Percentiles rank a stretch among this genome's conserved stretches.
These are phyloP conservation scores for Chaetothyriales sp. DNA, from an alignment of 2,329 filamentous ascomycete genomes.

Conservation along the genomic window DNA sequence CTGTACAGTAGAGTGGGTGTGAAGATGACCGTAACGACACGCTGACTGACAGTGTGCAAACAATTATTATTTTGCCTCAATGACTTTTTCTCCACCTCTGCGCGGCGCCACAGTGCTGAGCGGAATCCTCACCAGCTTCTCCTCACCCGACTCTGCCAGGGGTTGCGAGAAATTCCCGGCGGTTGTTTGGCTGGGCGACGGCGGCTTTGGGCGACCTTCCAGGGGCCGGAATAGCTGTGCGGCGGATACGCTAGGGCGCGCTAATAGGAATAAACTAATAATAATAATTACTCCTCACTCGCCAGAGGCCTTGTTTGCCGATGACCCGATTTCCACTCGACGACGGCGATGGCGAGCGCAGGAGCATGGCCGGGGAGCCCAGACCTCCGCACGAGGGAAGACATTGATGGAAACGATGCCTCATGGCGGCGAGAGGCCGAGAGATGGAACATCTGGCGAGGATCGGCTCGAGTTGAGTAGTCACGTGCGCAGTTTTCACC, in stretches of 20 bases:
- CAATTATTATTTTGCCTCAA: not conserved
- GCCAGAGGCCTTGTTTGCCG: not conserved
- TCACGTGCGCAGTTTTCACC: too few relatives aligned
- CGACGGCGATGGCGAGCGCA: too few relatives aligned
- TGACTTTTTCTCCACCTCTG: not conserved
- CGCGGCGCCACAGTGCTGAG: not conserved
- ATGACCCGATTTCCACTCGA: not conserved
- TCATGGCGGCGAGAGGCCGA: too few relatives aligned
- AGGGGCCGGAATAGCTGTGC: not conserved
- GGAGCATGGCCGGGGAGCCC: not conserved
- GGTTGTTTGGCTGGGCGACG: not conserved
- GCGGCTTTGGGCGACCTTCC: not conserved
- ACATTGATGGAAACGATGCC: too few relatives aligned
- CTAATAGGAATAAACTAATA: not conserved
- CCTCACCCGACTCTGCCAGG: not conserved
- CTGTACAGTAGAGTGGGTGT: slow-evolving; percentile 3
- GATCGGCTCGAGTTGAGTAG: too few relatives aligned
- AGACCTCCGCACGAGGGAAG: not conserved
- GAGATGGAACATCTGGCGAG: too few relatives aligned
- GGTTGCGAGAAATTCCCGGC: not conserved
- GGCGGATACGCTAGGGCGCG: not conserved
- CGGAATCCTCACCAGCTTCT: not conserved
- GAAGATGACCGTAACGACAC: not conserved
- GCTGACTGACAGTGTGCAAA: not conserved
- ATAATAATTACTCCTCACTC: not conserved